A percentile compares a stretch with the other conserved stretches of the same genome.
Conservation (phyloP, 1,284 basidiomycete species). For the Earliella scabrosa region DNA sequence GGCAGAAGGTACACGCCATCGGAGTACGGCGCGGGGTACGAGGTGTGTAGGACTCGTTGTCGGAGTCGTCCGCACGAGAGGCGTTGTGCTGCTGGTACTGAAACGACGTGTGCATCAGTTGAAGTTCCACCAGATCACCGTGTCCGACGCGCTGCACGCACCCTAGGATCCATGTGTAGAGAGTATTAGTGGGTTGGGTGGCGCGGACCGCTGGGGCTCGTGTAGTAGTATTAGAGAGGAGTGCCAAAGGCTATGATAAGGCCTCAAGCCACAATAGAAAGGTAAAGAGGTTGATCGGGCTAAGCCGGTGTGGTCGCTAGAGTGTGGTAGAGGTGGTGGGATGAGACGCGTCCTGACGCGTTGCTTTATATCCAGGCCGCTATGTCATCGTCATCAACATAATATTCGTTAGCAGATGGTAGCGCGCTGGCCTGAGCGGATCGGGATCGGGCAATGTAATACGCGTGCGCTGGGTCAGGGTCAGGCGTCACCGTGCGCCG, state of each 20-base stretch:
- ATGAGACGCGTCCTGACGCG: neutral
- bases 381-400: slow-evolving; percentile 1
- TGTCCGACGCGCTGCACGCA: neutral
- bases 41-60: slow-evolving; percentile 33
- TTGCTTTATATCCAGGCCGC: slow-evolving; percentile 6
- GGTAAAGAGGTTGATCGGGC: neutral
- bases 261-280: slow-evolving; percentile 9
- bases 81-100: slow-evolving; percentile 21
- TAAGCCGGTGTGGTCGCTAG: neutral
- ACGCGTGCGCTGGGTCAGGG: neutral
- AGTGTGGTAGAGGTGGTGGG: neutral
- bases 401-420: slow-evolving; percentile 9
- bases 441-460: neutral
- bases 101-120: neutral
- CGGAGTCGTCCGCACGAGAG: slow-evolving; percentile 31
- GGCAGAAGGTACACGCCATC: slow-evolving; percentile 39
- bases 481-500: neutral
- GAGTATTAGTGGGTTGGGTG: neutral
- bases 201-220: slow-evolving; percentile 6
- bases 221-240: slow-evolving; percentile 7
- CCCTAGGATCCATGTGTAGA: slow-evolving; percentile 16
- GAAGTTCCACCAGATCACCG: neutral
- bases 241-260: slow-evolving; percentile 4
- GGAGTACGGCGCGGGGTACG: slow-evolving; percentile 36
- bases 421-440: neutral